Evolutionary conservation across 768 basidiomycete genomes (phyloP).

Genomic region (Lactarius hatsudake): DNA sequence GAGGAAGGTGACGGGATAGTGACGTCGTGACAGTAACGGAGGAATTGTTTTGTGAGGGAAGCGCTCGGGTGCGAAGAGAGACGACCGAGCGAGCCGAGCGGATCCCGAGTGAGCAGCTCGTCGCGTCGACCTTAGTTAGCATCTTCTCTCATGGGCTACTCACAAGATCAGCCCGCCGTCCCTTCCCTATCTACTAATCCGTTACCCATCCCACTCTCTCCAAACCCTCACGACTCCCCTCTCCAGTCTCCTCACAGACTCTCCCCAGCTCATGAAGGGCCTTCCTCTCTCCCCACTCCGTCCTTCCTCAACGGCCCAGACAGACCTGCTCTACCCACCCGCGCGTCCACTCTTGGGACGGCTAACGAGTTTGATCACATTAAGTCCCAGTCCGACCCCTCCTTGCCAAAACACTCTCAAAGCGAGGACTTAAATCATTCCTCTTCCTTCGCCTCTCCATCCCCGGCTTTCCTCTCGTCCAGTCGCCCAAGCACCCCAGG

Average conservation of each 20-base stretch:
- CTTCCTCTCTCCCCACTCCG: constrained; percentile 17
- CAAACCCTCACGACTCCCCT: constrained; percentile 14
- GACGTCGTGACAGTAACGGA: constrained; percentile 2
- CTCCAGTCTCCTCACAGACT: constrained; percentile 19
- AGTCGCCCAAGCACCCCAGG: constrained; percentile 63
- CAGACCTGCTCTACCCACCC: constrained; percentile 54
- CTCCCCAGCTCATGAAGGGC: constrained; percentile 9
- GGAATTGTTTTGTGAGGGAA: neutral
- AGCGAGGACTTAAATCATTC: constrained; percentile 73
- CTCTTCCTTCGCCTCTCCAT: constrained; percentile 27
- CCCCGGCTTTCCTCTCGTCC: constrained; percentile 45
- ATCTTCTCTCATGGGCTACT: constrained; percentile 18
- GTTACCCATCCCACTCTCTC: constrained; percentile 17
- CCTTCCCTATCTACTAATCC: constrained; percentile 13
- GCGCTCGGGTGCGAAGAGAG: constrained; percentile 2
- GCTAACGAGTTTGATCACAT: constrained; percentile 53
- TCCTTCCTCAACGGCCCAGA: constrained; percentile 36
- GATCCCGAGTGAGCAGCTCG: neutral
- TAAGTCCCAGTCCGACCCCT: constrained; percentile 31
- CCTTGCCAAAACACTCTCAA: constrained; percentile 47
- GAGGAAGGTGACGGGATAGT: neutral
- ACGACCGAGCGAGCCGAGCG: neutral
- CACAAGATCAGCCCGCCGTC: constrained; percentile 22
- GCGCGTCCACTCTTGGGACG: constrained; percentile 61
- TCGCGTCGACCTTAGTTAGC: neutral